Percentiles rank a stretch among this genome's conserved stretches.
Conservation (phyloP, 441 rosid genomes). For the Hura crepitans region DNA sequence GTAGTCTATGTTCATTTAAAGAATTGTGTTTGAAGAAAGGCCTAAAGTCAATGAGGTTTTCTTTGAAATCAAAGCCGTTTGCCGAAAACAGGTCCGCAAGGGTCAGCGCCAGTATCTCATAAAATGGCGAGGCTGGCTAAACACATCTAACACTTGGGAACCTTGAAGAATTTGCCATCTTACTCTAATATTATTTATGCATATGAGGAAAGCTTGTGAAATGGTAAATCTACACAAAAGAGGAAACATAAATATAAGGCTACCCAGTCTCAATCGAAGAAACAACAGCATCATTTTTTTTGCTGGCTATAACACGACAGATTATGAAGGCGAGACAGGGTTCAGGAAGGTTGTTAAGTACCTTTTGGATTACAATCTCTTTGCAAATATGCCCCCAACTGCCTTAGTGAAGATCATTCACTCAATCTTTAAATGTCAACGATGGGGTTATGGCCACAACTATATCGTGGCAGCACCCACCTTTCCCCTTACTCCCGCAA, state of each 20-base stretch:
- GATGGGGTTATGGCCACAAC: constrained; percentile 25
- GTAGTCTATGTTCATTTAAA: no score
- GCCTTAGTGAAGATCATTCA: constrained; percentile 51
- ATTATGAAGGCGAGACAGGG: constrained; percentile 45
- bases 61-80: constrained; percentile 95
- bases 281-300: constrained; percentile 56
- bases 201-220: constrained; percentile 79
- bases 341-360: constrained; percentile 48
- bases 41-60: constrained; percentile 87
- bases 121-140: constrained; percentile 99
- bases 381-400: constrained; percentile 49
- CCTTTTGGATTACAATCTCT: constrained; percentile 40
- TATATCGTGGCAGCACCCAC: constrained; percentile 21
- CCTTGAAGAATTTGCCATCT: constrained; percentile 81
- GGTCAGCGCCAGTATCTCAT: constrained; percentile 94
- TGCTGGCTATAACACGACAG: constrained; percentile 32
- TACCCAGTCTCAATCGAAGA: constrained; percentile 54
- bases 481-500: neutral
- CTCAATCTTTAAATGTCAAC: constrained; percentile 42
- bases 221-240: constrained; percentile 74
- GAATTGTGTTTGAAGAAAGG: no score
- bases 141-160: constrained; percentile 97
- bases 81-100: constrained; percentile 86
- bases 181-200: constrained; percentile 90
- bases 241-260: constrained; percentile 74